These are phyloP conservation scores for Filosporella fistucella DNA, from an alignment of 495 filamentous ascomycete species.

Conservation along the genomic window DNA sequence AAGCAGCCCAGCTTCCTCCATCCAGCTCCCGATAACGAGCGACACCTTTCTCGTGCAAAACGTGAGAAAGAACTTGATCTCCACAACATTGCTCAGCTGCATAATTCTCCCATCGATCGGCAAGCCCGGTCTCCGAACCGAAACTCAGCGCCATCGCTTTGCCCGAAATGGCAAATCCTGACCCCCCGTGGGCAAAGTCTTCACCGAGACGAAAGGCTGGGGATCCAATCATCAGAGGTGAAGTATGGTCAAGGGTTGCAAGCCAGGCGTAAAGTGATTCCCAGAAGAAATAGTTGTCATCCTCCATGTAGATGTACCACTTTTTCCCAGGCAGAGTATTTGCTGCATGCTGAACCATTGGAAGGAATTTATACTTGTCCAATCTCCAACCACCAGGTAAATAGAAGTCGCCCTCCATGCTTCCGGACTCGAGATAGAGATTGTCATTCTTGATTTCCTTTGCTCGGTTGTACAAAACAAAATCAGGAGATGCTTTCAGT, in stretches of 20 bases:
- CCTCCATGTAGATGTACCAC: slow-evolving; percentile 22
- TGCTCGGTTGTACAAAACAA: slow-evolving; percentile 18
- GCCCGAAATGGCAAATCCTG: slow-evolving; percentile 5
- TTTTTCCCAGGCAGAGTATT: slow-evolving; percentile 20
- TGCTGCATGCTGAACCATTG: slow-evolving; percentile 4
- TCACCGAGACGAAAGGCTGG: slow-evolving; percentile 5
- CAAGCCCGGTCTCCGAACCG: background rate
- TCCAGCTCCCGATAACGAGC: slow-evolving; percentile 2
- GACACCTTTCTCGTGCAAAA: slow-evolving; percentile 1
- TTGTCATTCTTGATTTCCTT: slow-evolving; percentile 16
- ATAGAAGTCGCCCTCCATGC: slow-evolving; percentile 11
- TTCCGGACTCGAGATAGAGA: slow-evolving; percentile 16
- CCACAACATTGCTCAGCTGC: slow-evolving; percentile 11
- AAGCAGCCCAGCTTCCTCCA: slow-evolving; percentile 2
- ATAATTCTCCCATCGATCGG: slow-evolving; percentile 1
- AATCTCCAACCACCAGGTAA: slow-evolving; percentile 14
- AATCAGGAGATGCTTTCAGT: slow-evolving; percentile 11
- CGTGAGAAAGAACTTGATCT: slow-evolving; percentile 8
- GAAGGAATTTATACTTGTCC: slow-evolving; percentile 20
- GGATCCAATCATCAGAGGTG: background rate
- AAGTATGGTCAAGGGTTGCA: slow-evolving; percentile 3
- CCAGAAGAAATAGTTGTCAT: slow-evolving; percentile 24
- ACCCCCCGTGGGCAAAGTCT: slow-evolving; percentile 6
- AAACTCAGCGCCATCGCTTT: background rate
- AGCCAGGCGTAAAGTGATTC: background rate